Percentiles rank a stretch among this genome's conserved stretches.
Conservation (phyloP, 345 rosid genomes). For the Dovyalis caffra region DNA sequence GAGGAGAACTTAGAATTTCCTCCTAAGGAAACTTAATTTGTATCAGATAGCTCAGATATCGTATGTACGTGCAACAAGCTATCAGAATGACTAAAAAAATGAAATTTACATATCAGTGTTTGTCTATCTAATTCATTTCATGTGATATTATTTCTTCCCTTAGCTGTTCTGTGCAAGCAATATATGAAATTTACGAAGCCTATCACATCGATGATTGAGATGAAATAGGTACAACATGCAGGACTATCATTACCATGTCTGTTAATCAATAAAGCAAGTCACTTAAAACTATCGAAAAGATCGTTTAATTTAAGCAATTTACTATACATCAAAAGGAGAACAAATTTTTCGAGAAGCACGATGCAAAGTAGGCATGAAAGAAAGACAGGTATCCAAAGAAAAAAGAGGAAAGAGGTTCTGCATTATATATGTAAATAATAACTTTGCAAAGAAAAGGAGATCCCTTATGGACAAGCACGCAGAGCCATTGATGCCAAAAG, state of each 20-base stretch:
- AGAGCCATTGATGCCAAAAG: neutral
- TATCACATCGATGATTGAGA: neutral
- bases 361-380: neutral
- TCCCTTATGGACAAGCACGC: neutral
- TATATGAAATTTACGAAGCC: neutral
- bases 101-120: neutral
- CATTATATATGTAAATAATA: constrained; percentile 22
- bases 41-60: neutral
- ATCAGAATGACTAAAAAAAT: neutral
- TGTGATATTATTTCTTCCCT: neutral
- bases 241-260: neutral
- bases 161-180: neutral
- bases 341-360: constrained; percentile 23
- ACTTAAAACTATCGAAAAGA: neutral
- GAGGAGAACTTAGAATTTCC: constrained; percentile 14
- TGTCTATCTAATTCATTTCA: constrained; percentile 7
- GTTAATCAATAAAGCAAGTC: neutral
- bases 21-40: neutral
- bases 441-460: constrained; percentile 22
- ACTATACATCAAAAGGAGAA: constrained; percentile 27
- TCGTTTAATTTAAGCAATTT: constrained; percentile 23
- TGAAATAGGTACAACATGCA: neutral
- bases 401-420: constrained; percentile 16
- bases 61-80: neutral
- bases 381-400: constrained; percentile 32